Percentiles rank a stretch among this genome's conserved stretches.
These are phyloP conservation scores for Microstegium vimineum DNA, from an alignment of 176 grass and related monocot species.

Conservation along the genomic window DNA sequence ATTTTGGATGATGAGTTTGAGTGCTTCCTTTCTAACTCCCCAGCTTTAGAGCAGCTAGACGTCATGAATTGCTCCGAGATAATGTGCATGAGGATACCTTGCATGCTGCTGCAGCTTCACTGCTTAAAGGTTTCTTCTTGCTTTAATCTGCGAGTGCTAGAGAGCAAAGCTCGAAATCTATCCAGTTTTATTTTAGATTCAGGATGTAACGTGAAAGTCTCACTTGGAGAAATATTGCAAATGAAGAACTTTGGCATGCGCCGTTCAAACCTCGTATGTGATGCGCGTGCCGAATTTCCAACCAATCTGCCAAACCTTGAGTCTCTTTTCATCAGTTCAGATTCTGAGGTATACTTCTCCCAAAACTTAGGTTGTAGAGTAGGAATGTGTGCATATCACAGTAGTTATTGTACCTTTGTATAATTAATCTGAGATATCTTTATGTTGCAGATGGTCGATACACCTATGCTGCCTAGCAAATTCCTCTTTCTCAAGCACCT, in stretches of 20 bases:
- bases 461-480: conserved; percentile 12
- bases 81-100: background rate
- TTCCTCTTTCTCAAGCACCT: conserved; percentile 17
- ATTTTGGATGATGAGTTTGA: background rate
- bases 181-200: background rate
- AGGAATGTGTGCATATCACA: no score
- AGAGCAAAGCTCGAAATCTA: background rate
- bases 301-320: conserved; percentile 6
- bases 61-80: background rate
- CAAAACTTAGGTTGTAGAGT: background rate
- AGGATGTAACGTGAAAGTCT: background rate
- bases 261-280: background rate
- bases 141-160: background rate
- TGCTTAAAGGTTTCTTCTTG: background rate
- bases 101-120: background rate
- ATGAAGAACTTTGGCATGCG: background rate
- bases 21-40: background rate
- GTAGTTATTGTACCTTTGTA: background rate
- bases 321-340: background rate
- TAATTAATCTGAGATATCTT: background rate
- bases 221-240: background rate
- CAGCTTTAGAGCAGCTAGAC: background rate
- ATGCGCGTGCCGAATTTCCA: background rate
- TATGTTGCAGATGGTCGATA: conserved; percentile 6
- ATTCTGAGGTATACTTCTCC: background rate